Conservation (phyloP, 2,329 filamentous ascomycete species). For the Monilinia fructicola region DNA sequence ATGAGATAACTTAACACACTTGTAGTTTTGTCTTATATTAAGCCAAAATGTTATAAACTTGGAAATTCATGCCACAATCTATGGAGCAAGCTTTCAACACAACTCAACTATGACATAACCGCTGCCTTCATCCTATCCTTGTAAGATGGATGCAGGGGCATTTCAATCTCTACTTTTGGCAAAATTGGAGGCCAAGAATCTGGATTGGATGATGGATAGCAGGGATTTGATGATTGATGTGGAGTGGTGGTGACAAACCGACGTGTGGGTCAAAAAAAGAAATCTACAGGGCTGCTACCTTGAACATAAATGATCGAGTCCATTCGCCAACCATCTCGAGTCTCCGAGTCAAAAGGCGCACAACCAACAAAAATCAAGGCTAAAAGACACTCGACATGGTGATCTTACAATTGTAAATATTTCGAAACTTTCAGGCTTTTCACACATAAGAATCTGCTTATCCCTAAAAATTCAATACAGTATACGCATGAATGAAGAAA, state of each 20-base stretch:
- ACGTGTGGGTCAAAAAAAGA: not conserved
- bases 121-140: conserved; percentile 6
- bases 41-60: conserved; percentile 13
- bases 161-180: not conserved
- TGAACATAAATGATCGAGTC: conserved; percentile 5
- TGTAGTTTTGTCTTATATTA: conserved; percentile 20
- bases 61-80: conserved; percentile 19
- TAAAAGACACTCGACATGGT: not conserved
- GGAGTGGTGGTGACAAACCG: conserved; percentile 1
- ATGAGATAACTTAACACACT: not conserved
- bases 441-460: not conserved
- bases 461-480: not conserved
- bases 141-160: conserved; percentile 12
- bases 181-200: not conserved
- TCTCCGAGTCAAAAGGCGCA: not conserved
- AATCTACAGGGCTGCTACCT: conserved; percentile 14
- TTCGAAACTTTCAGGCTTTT: not conserved
- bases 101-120: conserved; percentile 22
- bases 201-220: conserved; percentile 5
- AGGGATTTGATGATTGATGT: not conserved
- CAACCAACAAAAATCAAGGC: conserved; percentile 5
- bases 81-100: conserved; percentile 18
- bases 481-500: not conserved
- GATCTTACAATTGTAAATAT: not conserved
- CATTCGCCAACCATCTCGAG: not conserved